Conservation (phyloP, 495 filamentous ascomycete species). For the Penicillium soppii region DNA sequence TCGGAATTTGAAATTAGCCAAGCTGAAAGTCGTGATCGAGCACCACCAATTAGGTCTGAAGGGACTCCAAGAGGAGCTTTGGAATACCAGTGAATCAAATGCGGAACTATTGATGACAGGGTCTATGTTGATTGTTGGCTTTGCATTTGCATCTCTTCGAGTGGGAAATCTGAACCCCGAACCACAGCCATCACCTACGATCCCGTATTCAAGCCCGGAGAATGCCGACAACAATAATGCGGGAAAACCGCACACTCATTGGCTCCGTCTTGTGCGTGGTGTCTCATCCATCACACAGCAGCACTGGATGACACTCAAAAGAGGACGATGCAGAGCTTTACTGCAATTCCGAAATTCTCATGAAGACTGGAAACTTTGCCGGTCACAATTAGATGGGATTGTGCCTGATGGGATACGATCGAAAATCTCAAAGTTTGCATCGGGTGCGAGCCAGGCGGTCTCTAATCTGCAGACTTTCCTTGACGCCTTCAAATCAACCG, state of each 20-base stretch:
- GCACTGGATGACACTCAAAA: constrained; percentile 21
- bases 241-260: constrained; percentile 15
- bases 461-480: constrained; percentile 5
- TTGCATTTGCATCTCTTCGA: constrained; percentile 25
- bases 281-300: constrained; percentile 11
- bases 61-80: constrained; percentile 19
- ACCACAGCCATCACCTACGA: neutral
- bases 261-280: constrained; percentile 26
- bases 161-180: constrained; percentile 9
- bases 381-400: neutral
- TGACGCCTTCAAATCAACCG: neutral
- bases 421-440: constrained; percentile 9
- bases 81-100: constrained; percentile 1
- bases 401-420: neutral
- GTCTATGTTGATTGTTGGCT: constrained; percentile 21
- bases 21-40: constrained; percentile 14
- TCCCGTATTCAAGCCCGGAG: neutral
- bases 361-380: constrained; percentile 21
- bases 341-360: constrained; percentile 17
- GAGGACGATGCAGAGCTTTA: constrained; percentile 15
- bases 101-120: constrained; percentile 17
- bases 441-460: constrained; percentile 11
- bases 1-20: neutral
- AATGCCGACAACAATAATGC: neutral
- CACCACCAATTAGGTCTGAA: constrained; percentile 27